Conservation (phyloP, 2,329 filamentous ascomycete genomes). For the Dendryphion nanum region DNA sequence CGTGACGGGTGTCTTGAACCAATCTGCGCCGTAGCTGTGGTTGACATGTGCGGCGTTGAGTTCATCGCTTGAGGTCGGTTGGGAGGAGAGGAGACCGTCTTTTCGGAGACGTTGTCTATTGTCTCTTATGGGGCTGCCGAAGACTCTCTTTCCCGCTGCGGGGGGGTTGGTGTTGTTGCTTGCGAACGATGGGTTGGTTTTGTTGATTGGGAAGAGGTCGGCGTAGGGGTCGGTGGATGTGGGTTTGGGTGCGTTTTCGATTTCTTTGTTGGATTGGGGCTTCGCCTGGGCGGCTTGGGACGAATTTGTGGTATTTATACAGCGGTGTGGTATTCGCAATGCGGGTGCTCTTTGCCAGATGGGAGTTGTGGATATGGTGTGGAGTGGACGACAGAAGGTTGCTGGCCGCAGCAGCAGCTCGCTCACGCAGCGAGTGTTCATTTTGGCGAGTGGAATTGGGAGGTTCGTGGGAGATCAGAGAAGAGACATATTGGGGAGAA, state of each 20-base stretch:
- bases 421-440: constrained; percentile 31
- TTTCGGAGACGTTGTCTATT: too few relatives aligned
- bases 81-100: too few relatives aligned
- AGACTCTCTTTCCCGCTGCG: neutral
- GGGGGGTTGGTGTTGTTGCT: neutral
- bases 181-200: constrained; percentile 1
- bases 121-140: too few relatives aligned
- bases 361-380: neutral
- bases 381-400: constrained; percentile 14
- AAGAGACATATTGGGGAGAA: too few relatives aligned
- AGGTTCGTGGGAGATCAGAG: too few relatives aligned
- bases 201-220: constrained; percentile 2
- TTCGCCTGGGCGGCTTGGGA: constrained; percentile 2
- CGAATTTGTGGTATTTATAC: constrained; percentile 1
- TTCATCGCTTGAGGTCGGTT: constrained; percentile 7
- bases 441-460: too few relatives aligned
- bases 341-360: neutral
- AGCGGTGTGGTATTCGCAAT: neutral
- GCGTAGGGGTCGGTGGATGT: constrained; percentile 1
- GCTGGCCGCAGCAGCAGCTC: constrained; percentile 32
- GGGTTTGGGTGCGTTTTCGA: neutral
- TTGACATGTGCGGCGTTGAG: constrained; percentile 2
- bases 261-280: neutral
- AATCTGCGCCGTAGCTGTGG: constrained; percentile 9
- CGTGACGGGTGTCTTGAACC: constrained; percentile 1